Base-by-base conservation (phyloP, 805 yeast species). In the Cyberlindnera meyerae region DNA sequence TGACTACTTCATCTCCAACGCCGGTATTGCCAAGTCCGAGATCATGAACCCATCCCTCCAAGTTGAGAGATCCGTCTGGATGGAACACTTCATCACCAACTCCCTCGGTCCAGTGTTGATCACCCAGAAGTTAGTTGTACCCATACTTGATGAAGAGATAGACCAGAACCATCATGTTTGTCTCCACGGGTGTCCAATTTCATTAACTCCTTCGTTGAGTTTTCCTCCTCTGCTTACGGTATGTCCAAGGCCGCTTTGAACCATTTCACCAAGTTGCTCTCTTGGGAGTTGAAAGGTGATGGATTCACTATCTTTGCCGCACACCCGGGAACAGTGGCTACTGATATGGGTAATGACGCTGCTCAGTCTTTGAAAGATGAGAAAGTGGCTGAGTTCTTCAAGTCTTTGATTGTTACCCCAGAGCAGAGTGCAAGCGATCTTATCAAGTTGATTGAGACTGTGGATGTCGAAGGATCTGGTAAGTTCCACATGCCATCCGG, bases 271-370 rank as follows among this genome's bases (percentile, higher is more conserved):
- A 50, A 38, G 27, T 46, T 49, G 16, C 25, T 66, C 24, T 38
- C 58, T 27, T 11, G n/a, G 20, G 68, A 64, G 35, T 33, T 55
- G 18, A 37, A 34, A 16, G 35, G 24, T 4, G 56, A 58, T 31
- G 58, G 52, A 3, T 62, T 55, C 40, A 55, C 48, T 9, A 51
- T 59, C 27, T 43, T 62, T 16, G 44, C 64, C 9, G n/a, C 64
- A 11, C 65, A 63, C 36, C 73, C 73, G 0, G 71, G 72, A 24
- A 25, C 54, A 8, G 69, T 67, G 11, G n/a, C 36, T n/a, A 61
- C 64, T 26, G 70, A 66, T 32, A 55, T 58, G 60, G 58, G 24
- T 12, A 13, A 18, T 3, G n/a, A 12, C 2, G 28, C 24, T 5
- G 9, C 52, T 5, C 36, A 38, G 20, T 27, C 21, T 2, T 8